A percentile compares a stretch with the other conserved stretches of the same genome.
Conservation (phyloP, 2,329 filamentous ascomycete species). For the Fusarium bactridioides region DNA sequence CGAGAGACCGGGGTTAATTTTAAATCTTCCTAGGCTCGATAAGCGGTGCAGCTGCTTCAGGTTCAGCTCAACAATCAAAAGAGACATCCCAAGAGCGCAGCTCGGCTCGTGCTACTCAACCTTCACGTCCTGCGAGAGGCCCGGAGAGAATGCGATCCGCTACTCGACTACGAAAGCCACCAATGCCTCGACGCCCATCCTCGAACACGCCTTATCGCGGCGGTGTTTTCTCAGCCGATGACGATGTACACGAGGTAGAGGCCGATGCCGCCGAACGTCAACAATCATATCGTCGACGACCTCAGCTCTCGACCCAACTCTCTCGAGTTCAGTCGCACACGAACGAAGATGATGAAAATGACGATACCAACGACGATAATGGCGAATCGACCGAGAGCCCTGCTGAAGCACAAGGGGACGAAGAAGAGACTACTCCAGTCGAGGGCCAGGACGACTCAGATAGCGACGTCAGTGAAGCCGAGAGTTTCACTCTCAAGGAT, state of each 20-base stretch:
- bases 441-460: conserved; percentile 69
- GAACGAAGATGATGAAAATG: conserved; percentile 21
- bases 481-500: conserved; percentile 97
- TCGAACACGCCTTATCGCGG: conserved; percentile 82
- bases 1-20: conserved; percentile 17
- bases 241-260: conserved; percentile 82
- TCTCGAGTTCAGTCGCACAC: conserved; percentile 54
- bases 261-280: conserved; percentile 66
- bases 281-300: conserved; percentile 48
- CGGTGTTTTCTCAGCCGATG: conserved; percentile 89
- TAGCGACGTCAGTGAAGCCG: conserved; percentile 83
- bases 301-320: conserved; percentile 45
- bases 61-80: conserved; percentile 45
- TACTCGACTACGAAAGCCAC: conserved; percentile 72
- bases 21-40: conserved; percentile 39
- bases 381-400: conserved; percentile 34
- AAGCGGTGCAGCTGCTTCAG: conserved; percentile 31
- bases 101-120: conserved; percentile 43
- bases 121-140: conserved; percentile 52
- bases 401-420: conserved; percentile 44
- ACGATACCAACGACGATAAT: conserved; percentile 36
- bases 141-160: conserved; percentile 58
- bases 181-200: conserved; percentile 71
- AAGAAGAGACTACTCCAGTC: conserved; percentile 44
- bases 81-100: conserved; percentile 52